These are phyloP conservation scores for Cadophora malorum DNA, from an alignment of 2,329 filamentous ascomycete species.

Conservation along the genomic window DNA sequence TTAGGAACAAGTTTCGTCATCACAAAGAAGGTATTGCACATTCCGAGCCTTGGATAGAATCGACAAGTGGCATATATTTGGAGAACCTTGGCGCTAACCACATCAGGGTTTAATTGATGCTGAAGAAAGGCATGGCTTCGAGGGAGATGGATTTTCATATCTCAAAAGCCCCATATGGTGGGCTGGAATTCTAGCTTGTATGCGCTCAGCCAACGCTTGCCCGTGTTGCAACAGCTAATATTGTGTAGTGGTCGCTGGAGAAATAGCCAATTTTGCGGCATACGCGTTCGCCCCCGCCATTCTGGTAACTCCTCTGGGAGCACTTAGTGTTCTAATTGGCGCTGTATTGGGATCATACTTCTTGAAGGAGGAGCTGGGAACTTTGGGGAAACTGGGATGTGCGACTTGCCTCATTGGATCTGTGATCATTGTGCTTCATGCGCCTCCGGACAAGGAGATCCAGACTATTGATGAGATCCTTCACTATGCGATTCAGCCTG, in stretches of 20 bases:
- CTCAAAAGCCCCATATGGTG: conserved; percentile 96
- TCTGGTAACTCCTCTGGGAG: conserved; percentile 92
- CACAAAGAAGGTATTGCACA: conserved; percentile 83
- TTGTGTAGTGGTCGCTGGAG: conserved; percentile 80
- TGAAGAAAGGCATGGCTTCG: conserved; percentile 90
- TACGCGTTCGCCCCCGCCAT: conserved; percentile 99
- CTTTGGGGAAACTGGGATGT: conserved; percentile 90
- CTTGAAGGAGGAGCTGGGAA: conserved; percentile 87
- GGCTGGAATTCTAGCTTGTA: conserved; percentile 90
- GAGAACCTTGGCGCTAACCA: conserved; percentile 29
- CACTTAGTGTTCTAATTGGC: conserved; percentile 92
- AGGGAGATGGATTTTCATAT: conserved; percentile 95
- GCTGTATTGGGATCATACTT: conserved; percentile 96
- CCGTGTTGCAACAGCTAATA: conserved; percentile 39
- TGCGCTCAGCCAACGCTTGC: conserved; percentile 45
- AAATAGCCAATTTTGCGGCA: conserved; percentile 96
- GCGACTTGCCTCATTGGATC: conserved; percentile 96
- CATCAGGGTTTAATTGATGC: conserved; percentile 85
- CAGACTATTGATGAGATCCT: conserved; percentile 91
- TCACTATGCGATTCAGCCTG: conserved; percentile 86
- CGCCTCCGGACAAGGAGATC: conserved; percentile 91
- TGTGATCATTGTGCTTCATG: conserved; percentile 96
- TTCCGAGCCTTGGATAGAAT: background rate
- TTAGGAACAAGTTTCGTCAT: conserved; percentile 96
- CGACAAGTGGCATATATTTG: conserved; percentile 7